Conservation (phyloP, 164 flowering plant species). For the Tetracentron sinense region DNA sequence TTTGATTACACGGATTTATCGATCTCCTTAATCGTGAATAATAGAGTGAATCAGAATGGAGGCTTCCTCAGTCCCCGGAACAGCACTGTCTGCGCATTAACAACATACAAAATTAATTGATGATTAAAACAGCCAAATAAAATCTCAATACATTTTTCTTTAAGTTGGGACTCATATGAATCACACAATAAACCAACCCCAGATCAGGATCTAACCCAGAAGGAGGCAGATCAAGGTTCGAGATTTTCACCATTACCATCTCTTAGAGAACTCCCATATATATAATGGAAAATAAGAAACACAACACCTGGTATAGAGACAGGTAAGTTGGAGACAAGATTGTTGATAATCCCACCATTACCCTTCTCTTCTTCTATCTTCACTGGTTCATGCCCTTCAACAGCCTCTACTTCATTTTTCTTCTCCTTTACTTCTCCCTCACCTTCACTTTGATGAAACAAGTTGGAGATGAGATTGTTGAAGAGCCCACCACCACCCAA, state of each 20-base stretch:
- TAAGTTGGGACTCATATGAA: too few species aligned
- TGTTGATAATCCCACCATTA: conserved; percentile 28
- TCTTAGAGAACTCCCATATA: too few species aligned
- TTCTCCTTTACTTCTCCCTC: conserved; percentile 1
- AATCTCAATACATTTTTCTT: too few species aligned
- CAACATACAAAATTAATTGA: background rate
- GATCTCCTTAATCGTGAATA: conserved; percentile 30
- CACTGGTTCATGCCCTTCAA: conserved; percentile 2
- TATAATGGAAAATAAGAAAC: background rate
- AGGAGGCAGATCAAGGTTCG: too few species aligned
- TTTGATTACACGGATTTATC: background rate
- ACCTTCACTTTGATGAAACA: conserved; percentile 25
- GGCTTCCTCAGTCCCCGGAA: conserved; percentile 45
- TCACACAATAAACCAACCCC: too few species aligned
- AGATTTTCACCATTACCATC: too few species aligned
- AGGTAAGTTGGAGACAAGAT: conserved; percentile 35
- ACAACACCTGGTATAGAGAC: conserved; percentile 27
- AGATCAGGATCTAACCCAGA: too few species aligned
- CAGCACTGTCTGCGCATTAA: conserved; percentile 29
- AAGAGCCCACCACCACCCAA: conserved; percentile 28
- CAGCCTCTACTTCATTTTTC: background rate
- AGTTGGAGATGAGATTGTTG: conserved; percentile 27
- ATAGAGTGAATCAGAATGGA: conserved; percentile 49
- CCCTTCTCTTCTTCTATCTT: conserved; percentile 12
- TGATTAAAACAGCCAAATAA: too few species aligned